Base-by-base conservation (phyloP, 805 yeast species). In the Wickerhamomyces subpelliculosus region DNA sequence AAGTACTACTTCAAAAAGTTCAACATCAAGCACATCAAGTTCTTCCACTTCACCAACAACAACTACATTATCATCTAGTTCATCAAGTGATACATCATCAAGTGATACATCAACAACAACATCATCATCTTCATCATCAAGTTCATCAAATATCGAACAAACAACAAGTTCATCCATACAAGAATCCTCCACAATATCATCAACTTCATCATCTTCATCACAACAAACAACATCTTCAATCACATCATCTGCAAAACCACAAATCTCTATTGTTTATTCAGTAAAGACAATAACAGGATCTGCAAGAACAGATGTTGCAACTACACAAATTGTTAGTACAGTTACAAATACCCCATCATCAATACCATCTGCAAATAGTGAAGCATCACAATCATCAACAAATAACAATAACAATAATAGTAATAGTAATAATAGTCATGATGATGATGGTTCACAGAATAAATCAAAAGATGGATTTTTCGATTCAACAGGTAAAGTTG, bases 401-500 rank as follows among this genome's bases (percentile, higher is more conserved):
- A 34, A 42, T 49, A 7, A 38, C 45, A 21, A 18, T 39, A 13
- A 18, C 37, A 14, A n/a, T 40, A 18, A 41, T 10, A 17, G 33
- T 2, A 25, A 25, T n/a, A 25, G n/a, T n/a, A 25, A 13, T n/a
- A 25, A 25, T 24, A 24, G n/a, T n/a, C n/a, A 24, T 13, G 11
- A 25, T 13, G 42, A 51, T 21, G 31, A 46, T 10, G 23, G 54
- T 8, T n/a, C 45, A 10, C 24, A 54, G 10, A 20, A 48, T 6
- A 26, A 26, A 39, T 31, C 51, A 4, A 33, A 41, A 48, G 52
- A 51, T 22, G 61, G 76, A 4, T 84, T 81, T 54, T 84, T 80
- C 61, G 67, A 72, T 39, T 64, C 73, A 28, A 72, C 70, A 27
- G 90, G 89, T 0, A 80, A 80, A 50, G 90, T 84, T 1, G 93